phyloP scores from a whole-genome alignment of 2,329 filamentous ascomycete genomes.

The Talaromyces sp. region DNA sequence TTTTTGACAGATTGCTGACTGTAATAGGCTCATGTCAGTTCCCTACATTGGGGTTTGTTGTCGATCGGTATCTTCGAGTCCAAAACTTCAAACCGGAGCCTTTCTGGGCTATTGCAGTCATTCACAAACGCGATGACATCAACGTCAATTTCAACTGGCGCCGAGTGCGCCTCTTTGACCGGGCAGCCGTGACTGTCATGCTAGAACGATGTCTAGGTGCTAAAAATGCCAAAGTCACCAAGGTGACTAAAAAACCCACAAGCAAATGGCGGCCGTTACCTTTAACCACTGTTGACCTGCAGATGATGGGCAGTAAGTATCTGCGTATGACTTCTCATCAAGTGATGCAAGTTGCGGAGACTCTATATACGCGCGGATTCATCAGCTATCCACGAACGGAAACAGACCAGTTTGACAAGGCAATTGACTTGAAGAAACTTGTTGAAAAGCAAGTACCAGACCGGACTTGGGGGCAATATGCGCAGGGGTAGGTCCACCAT shows the following conservation, averaged over 20 bases:
- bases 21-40: conserved; percentile 82
- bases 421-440: conserved; percentile 75
- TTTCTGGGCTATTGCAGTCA: conserved; percentile 90
- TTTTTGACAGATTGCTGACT: conserved; percentile 16
- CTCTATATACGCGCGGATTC: conserved; percentile 87
- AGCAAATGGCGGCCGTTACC: conserved; percentile 93
- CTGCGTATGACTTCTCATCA: conserved; percentile 86
- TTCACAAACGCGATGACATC: conserved; percentile 71
- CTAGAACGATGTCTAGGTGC: conserved; percentile 80
- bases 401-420: conserved; percentile 90
- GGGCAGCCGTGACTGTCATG: conserved; percentile 72
- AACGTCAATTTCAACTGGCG: conserved; percentile 82
- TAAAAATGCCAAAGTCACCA: conserved; percentile 73
- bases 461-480: conserved; percentile 73
- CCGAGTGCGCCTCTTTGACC: conserved; percentile 80
- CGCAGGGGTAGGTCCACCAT: conserved; percentile 53
- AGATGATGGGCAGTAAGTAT: conserved; percentile 89
- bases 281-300: conserved; percentile 90
- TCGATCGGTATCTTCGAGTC: conserved; percentile 91
- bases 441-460: conserved; percentile 81
- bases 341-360: conserved; percentile 84
- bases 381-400: conserved; percentile 98
- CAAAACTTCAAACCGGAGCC: conserved; percentile 87
- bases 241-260: conserved; percentile 85
- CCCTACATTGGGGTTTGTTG: conserved; percentile 92